A percentile compares a stretch with the other conserved stretches of the same genome.
These are phyloP conservation scores for Xylaria scruposa DNA, from an alignment of 495 filamentous ascomycete species.

Conservation along the genomic window DNA sequence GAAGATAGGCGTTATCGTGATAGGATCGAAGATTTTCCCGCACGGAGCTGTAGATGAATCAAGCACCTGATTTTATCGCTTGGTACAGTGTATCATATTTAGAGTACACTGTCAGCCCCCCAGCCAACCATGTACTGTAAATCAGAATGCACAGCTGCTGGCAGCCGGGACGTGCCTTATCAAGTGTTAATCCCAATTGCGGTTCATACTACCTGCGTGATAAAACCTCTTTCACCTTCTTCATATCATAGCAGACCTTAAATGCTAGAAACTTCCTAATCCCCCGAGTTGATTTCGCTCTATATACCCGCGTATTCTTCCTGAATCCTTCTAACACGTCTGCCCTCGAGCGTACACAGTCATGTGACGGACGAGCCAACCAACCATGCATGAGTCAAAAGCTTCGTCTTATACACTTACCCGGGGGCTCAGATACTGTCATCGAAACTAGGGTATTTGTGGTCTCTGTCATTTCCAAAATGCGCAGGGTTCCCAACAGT, in stretches of 20 bases:
- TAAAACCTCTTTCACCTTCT: not conserved
- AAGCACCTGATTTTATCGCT: not conserved
- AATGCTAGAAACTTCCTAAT: not conserved
- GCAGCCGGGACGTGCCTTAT: not conserved
- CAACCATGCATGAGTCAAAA: slow-evolving; percentile 28
- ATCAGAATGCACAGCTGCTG: not conserved
- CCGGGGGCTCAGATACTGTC: slow-evolving; percentile 9
- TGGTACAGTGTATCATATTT: not conserved
- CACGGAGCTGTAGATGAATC: slow-evolving; percentile 6
- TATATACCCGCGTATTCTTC: not conserved
- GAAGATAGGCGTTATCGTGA: slow-evolving; percentile 14
- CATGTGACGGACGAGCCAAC: slow-evolving; percentile 13
- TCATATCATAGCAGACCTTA: not conserved
- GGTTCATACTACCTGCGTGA: not conserved
- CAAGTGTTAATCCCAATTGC: not conserved
- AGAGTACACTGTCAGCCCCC: not conserved
- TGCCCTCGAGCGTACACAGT: not conserved
- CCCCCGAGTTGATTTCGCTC: not conserved
- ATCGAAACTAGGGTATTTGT: slow-evolving; percentile 27
- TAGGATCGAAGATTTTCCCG: slow-evolving; percentile 29
- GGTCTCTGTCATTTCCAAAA: slow-evolving; percentile 42
- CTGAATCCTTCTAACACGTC: not conserved
- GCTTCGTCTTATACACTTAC: slow-evolving; percentile 17
- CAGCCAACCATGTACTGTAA: not conserved
- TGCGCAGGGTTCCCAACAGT: slow-evolving; percentile 30